Conservation (phyloP, 179 eudicot species). For the Nepenthes alata region DNA sequence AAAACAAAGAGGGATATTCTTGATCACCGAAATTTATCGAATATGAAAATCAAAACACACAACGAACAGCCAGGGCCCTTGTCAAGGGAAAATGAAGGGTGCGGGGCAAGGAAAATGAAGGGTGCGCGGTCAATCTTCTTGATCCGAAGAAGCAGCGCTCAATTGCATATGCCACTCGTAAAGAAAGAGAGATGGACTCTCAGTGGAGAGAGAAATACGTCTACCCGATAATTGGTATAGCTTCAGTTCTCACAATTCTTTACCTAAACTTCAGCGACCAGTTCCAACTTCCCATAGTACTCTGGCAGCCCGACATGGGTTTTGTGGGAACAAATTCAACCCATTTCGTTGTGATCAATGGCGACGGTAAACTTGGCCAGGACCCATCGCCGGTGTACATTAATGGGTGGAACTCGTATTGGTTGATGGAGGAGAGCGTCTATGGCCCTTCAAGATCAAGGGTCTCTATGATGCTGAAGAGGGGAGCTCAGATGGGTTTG, state of each 20-base stretch:
- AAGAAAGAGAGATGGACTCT: slow-evolving; percentile 4
- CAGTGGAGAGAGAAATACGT: slow-evolving; percentile 20
- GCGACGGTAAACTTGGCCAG: neutral
- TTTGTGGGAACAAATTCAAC: slow-evolving; percentile 35
- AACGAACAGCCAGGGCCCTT: too few relatives aligned
- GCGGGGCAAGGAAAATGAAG: neutral
- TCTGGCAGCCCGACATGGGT: slow-evolving; percentile 30
- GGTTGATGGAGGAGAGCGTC: slow-evolving; percentile 33
- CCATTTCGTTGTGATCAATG: slow-evolving; percentile 18
- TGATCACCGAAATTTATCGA: too few relatives aligned
- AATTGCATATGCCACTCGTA: too few relatives aligned
- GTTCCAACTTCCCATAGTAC: slow-evolving; percentile 16
- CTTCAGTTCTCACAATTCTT: slow-evolving; percentile 14
- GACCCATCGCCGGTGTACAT: slow-evolving; percentile 15
- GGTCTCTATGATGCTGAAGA: slow-evolving; percentile 30
- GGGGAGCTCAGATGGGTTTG: slow-evolving; percentile 38
- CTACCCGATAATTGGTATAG: slow-evolving; percentile 31
- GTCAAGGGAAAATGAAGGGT: too few relatives aligned
- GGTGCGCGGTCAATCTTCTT: neutral
- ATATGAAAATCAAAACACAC: too few relatives aligned
- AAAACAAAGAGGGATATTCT: too few relatives aligned
- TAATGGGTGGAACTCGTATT: slow-evolving; percentile 53
- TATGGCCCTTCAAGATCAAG: slow-evolving; percentile 15
- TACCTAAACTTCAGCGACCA: slow-evolving; percentile 27
- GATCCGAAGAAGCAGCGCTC: neutral